Evolutionary conservation across 345 rosid genomes (phyloP).

Genomic region (Eucalyptus leucophloia): DNA sequence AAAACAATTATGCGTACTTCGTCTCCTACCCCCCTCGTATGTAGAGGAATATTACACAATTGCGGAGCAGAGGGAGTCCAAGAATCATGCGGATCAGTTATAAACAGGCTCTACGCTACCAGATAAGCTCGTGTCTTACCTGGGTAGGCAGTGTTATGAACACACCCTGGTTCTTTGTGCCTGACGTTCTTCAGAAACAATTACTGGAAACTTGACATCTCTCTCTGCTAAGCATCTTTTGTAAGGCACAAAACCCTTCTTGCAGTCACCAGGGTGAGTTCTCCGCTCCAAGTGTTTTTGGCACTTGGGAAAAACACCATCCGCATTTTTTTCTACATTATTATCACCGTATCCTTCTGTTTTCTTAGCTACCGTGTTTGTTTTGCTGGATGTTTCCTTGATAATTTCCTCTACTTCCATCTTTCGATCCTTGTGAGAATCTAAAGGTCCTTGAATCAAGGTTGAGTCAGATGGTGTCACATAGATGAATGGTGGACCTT

Average conservation of each 20-base stretch:
- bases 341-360: not conserved
- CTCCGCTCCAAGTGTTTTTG: not conserved
- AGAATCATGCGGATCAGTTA: not conserved
- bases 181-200: conserved; percentile 26
- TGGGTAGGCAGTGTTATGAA: conserved; percentile 6
- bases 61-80: not conserved
- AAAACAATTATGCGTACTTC: not conserved
- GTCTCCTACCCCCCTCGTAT: not conserved
- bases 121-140: not conserved
- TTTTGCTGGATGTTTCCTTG: conserved; percentile 19
- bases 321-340: conserved; percentile 20
- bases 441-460: not conserved
- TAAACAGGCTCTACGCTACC: not conserved
- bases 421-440: not conserved
- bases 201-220: conserved; percentile 23
- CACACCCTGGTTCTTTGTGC: conserved; percentile 37
- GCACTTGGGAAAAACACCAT: not conserved
- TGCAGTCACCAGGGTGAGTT: not conserved
- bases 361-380: not conserved
- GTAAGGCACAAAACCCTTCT: conserved; percentile 50
- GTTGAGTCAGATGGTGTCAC: not conserved
- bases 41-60: not conserved
- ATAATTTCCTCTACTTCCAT: conserved; percentile 18
- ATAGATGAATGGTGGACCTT: not conserved
- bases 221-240: conserved; percentile 57